Percentiles rank a stretch among this genome's conserved stretches.
These are phyloP conservation scores for Puccinia brachypodii DNA, from an alignment of 1,284 basidiomycete genomes.

Conservation along the genomic window DNA sequence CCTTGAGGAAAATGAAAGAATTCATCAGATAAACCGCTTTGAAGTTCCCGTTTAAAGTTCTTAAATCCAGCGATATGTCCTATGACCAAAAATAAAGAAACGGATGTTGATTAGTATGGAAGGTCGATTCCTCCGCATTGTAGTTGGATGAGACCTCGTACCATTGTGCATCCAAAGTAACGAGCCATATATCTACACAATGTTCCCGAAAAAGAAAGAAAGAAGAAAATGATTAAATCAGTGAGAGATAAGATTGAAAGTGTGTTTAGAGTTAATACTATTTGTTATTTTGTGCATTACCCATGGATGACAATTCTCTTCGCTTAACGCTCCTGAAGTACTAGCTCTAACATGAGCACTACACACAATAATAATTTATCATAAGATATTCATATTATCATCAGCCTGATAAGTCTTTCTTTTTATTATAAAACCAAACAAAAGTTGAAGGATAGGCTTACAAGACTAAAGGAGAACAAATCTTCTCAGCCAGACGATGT, in stretches of 20 bases:
- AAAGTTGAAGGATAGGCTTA: constrained; percentile 59
- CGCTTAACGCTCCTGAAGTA: constrained; percentile 71
- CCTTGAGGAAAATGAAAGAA: constrained; percentile 82
- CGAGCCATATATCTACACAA: constrained; percentile 49
- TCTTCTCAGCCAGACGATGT: constrained; percentile 84
- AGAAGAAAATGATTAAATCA: neutral
- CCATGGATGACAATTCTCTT: constrained; percentile 94
- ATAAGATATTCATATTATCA: no score
- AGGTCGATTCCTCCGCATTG: neutral
- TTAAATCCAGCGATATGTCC: constrained; percentile 72
- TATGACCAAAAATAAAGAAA: constrained; percentile 47
- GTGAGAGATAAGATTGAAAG: no score
- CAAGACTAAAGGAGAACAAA: constrained; percentile 90
- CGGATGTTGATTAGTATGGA: neutral
- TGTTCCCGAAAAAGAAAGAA: no score
- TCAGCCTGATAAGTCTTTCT: no score
- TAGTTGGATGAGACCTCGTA: constrained; percentile 51
- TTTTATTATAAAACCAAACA: no score
- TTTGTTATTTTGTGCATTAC: no score
- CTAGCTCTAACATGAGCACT: constrained; percentile 88
- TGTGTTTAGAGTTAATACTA: no score
- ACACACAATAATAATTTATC: no score
- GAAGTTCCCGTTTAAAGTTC: constrained; percentile 75
- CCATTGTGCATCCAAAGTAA: constrained; percentile 93
- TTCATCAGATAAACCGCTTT: constrained; percentile 72